A percentile compares a stretch with the other conserved stretches of the same genome.
Conservation (phyloP, 768 basidiomycete genomes). For the Kwoniella sp. region DNA sequence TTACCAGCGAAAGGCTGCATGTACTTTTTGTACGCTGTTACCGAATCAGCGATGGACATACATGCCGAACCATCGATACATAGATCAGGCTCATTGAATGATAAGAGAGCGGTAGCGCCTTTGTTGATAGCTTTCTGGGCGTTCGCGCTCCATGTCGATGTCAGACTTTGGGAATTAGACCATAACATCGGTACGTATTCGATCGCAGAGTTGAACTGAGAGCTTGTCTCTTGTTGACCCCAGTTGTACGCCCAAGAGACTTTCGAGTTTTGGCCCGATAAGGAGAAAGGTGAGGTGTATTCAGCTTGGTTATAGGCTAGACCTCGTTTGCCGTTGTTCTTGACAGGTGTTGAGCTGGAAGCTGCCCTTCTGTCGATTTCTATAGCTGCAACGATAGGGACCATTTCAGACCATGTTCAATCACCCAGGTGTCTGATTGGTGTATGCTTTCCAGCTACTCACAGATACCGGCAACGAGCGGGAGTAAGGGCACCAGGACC, state of each 20-base stretch:
- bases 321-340: conserved; percentile 8
- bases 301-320: conserved; percentile 1
- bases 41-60: neutral
- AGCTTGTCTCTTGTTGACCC: conserved; percentile 1
- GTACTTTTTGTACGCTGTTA: neutral
- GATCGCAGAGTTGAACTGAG: neutral
- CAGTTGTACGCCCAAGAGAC: conserved; percentile 9
- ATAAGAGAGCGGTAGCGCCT: conserved; percentile 4
- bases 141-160: neutral
- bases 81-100: conserved; percentile 5
- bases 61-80: conserved; percentile 1
- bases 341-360: neutral
- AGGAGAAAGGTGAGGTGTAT: neutral
- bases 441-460: no score
- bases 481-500: neutral
- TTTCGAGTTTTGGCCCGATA: conserved; percentile 4
- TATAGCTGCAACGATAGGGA: neutral
- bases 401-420: neutral
- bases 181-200: conserved; percentile 6
- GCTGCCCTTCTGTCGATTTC: neutral
- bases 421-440: no score
- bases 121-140: conserved; percentile 4
- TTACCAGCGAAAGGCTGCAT: conserved; percentile 10
- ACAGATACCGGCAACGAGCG: neutral
- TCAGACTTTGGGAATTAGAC: neutral